A percentile compares a stretch with the other conserved stretches of the same genome.
Conservation (phyloP, 768 basidiomycete species). For the Hirschioporus abietinus region DNA sequence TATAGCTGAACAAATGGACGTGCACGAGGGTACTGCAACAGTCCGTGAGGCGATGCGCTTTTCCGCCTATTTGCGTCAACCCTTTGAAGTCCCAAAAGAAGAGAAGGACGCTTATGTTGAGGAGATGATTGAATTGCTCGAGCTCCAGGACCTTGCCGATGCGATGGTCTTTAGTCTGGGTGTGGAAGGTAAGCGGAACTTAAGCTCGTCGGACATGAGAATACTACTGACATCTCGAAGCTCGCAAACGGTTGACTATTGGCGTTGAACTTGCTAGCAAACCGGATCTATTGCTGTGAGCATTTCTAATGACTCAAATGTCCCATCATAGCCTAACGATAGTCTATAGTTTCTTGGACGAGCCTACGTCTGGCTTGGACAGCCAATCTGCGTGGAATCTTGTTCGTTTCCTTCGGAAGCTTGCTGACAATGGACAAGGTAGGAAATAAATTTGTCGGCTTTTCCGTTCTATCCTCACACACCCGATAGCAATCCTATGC, state of each 20-base stretch:
- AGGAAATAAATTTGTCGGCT: background rate
- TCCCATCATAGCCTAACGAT: slow-evolving; percentile 24
- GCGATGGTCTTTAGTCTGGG: slow-evolving; percentile 70
- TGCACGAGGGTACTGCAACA: slow-evolving; percentile 77
- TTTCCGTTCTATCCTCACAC: slow-evolving; percentile 6
- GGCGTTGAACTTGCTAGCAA: slow-evolving; percentile 90
- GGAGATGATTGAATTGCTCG: slow-evolving; percentile 79
- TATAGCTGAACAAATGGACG: slow-evolving; percentile 77
- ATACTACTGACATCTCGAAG: slow-evolving; percentile 28
- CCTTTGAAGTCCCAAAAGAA: slow-evolving; percentile 52
- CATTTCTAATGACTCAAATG: slow-evolving; percentile 37
- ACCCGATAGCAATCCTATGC: slow-evolving; percentile 62
- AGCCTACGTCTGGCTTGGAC: slow-evolving; percentile 54
- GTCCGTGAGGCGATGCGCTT: slow-evolving; percentile 83
- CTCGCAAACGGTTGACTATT: slow-evolving; percentile 83
- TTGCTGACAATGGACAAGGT: slow-evolving; percentile 75
- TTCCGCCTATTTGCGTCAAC: slow-evolving; percentile 81
- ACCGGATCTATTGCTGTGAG: slow-evolving; percentile 69
- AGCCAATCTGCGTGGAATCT: slow-evolving; percentile 75
- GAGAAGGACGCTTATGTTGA: slow-evolving; percentile 81
- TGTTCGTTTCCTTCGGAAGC: slow-evolving; percentile 74
- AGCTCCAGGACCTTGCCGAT: slow-evolving; percentile 79
- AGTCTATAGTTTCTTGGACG: slow-evolving; percentile 26
- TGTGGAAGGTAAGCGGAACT: slow-evolving; percentile 39
- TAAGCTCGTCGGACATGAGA: slow-evolving; percentile 19